Evolutionary conservation across 78 protist genomes (phyloP), one percentile per base, ranked within the genome.

Genomic region (Dictyostelium capitatum): DNA sequence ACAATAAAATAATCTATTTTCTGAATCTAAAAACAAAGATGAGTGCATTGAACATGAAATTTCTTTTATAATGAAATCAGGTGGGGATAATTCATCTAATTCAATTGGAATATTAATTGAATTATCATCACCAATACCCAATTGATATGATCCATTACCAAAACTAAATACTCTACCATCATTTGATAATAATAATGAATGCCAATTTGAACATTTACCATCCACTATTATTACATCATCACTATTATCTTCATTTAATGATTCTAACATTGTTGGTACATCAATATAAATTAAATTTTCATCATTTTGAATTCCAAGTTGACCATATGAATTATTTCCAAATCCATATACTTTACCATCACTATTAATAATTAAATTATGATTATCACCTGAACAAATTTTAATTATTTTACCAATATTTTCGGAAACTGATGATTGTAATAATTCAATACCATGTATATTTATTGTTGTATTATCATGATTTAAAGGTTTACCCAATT

Each of bases 171-270:
- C 87, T 23, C 43, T 10, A 25, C 75, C 75, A 20, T 59, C 25
- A 5, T 56, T 67, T n/a, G 54, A 30, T 4, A 80, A 41, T 25
- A 80, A 54, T 4, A 80, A 4, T 1, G 30, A 12, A 43, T 80
- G 87, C 75, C 87, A 80, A 7, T 17, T 59, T n/a, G 65, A 30
- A 62, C 87, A 80, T 64, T 28, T 62, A 25, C 8, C 4, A 10
- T 62, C 72, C 0, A 62, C 17, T 25, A 62, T 62, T 5, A 8
- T 3, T 62, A 23, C 19, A 62, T 62, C 41, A 1, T 51, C 15
- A 12, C 3, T 4, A 51, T 4, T 2, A 37, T 2, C 43, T 37
- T 37, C 43, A 37, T 56, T 20, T 19, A 56, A 56, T 54, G 62
- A 19, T 56, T 56, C 65, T 56, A 56, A 56, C 14, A 56, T 20